Percentiles rank a stretch among this genome's conserved stretches.
Evolutionary conservation across 2,329 filamentous ascomycete species (phyloP).

Genomic region (Bertia moriformis): DNA sequence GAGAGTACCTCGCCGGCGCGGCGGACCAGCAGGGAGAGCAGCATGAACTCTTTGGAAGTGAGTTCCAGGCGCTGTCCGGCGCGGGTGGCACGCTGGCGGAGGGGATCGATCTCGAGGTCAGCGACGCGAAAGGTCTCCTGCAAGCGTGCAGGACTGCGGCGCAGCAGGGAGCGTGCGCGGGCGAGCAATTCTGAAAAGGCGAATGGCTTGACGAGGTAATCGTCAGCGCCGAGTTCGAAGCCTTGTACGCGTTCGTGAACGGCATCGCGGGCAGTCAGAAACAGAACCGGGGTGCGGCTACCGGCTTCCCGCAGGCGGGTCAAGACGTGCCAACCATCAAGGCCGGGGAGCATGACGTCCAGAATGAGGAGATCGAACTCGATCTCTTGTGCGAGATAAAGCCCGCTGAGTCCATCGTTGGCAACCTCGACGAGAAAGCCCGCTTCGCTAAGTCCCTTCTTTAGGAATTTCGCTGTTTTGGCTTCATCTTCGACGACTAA

Average conservation of each 20-base stretch:
- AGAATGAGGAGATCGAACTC: neutral
- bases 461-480: neutral
- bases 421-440: neutral
- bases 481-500: neutral
- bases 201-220: neutral
- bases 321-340: neutral
- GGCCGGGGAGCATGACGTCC: neutral
- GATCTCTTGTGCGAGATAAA: neutral
- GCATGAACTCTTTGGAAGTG: neutral
- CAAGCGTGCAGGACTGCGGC: neutral
- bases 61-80: neutral
- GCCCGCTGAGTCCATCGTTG: neutral
- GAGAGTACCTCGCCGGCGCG: neutral
- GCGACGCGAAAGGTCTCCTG: neutral
- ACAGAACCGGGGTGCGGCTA: neutral
- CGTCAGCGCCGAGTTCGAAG: neutral
- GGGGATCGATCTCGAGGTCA: too few relatives aligned
- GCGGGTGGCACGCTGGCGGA: neutral
- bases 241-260: neutral
- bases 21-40: neutral
- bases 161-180: neutral
- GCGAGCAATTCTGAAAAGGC: neutral
- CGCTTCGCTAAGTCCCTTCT: neutral
- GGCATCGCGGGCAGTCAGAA: neutral
- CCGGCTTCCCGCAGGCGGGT: neutral